Evolutionary conservation across 2,329 filamentous ascomycete genomes (phyloP).

Genomic region (Zymoseptoria passerinii): DNA sequence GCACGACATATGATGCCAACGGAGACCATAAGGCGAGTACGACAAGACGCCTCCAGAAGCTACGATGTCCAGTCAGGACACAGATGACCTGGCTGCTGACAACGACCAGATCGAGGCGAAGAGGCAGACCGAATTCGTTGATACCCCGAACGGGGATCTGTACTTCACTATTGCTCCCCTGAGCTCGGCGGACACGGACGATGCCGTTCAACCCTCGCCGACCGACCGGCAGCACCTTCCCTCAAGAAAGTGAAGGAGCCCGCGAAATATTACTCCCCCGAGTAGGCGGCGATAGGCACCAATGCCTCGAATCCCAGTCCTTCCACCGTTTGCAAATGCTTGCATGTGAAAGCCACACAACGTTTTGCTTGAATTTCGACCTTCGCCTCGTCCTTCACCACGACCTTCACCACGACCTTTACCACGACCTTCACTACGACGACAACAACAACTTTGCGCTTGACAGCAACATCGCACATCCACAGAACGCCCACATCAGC

Average conservation of each 20-base stretch:
- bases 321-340: not conserved
- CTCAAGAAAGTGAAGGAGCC: not conserved
- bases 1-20: too few relatives aligned
- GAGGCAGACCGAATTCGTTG: too few relatives aligned
- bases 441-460: not conserved
- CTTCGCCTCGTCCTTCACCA: not conserved
- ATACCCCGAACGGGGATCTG: too few relatives aligned
- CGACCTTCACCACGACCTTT: not conserved
- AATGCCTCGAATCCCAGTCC: not conserved
- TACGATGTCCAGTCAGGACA: too few relatives aligned
- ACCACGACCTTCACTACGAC: not conserved
- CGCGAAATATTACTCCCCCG: not conserved
- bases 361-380: not conserved
- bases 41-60: too few relatives aligned
- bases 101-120: too few relatives aligned
- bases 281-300: not conserved
- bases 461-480: not conserved
- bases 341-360: not conserved
- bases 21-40: too few relatives aligned
- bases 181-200: too few relatives aligned
- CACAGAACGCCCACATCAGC: not conserved
- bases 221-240: not conserved
- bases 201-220: too few relatives aligned
- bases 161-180: too few relatives aligned
- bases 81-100: too few relatives aligned